These are phyloP conservation scores for Mucor circinelloides DNA, from an alignment of 371 early-diverging fungal genomes.

Conservation along the genomic window DNA sequence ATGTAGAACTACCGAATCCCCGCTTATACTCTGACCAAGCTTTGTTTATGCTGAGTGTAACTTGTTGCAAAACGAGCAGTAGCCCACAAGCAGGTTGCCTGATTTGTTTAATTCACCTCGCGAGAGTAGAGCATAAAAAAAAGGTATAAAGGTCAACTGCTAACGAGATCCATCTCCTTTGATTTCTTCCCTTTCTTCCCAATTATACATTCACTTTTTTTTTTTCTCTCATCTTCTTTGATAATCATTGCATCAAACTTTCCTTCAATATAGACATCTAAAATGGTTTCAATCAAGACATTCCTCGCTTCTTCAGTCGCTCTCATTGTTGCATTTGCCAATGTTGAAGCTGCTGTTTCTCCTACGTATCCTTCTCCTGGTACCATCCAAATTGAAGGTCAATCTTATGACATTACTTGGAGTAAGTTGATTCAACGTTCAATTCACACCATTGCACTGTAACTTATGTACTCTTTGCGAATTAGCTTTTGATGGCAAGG, in stretches of 20 bases:
- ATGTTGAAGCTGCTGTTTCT: constrained; percentile 33
- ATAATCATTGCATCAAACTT: background rate
- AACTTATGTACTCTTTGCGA: background rate
- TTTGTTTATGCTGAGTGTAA: constrained; percentile 13
- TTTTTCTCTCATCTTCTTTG: constrained; percentile 3
- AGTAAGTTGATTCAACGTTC: constrained; percentile 22
- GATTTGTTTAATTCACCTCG: constrained; percentile 5
- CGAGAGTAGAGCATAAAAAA: constrained; percentile 1
- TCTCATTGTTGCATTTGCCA: constrained; percentile 5
- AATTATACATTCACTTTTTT: background rate
- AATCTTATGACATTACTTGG: constrained; percentile 45
- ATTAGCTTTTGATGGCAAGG: constrained; percentile 28
- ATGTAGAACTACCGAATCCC: constrained; percentile 5
- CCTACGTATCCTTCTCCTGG: constrained; percentile 52
- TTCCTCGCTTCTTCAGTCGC: constrained; percentile 18
- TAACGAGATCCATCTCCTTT: background rate
- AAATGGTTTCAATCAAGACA: constrained; percentile 25
- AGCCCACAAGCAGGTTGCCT: constrained; percentile 17
- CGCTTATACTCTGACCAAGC: background rate
- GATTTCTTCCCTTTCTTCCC: background rate
- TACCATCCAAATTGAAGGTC: constrained; percentile 39
- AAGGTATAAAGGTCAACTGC: background rate
- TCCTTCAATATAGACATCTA: background rate
- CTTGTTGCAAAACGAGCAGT: constrained; percentile 19
- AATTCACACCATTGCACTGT: background rate